Conservation (phyloP, 768 basidiomycete species). For the Stropharia rugosoannulata region DNA sequence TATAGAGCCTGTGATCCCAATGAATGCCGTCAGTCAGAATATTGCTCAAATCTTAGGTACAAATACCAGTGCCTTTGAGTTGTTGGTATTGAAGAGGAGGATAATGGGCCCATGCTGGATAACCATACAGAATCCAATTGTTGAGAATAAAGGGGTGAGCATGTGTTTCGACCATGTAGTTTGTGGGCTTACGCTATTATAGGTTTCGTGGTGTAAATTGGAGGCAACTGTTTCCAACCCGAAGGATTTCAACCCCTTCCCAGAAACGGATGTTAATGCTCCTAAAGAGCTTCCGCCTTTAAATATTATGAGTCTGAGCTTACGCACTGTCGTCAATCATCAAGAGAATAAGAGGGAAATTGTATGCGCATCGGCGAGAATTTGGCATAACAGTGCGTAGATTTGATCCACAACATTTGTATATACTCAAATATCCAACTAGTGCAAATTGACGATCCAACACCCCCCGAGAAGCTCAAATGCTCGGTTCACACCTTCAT, state of each 20-base stretch:
- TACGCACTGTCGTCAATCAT: slow-evolving; percentile 93
- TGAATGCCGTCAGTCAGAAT: slow-evolving; percentile 73
- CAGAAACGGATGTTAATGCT: slow-evolving; percentile 65
- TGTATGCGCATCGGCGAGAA: slow-evolving; percentile 79
- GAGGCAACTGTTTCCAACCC: slow-evolving; percentile 84
- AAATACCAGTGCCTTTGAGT: slow-evolving; percentile 89
- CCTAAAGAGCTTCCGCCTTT: slow-evolving; percentile 85
- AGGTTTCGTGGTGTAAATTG: slow-evolving; percentile 98
- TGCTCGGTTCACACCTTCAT: slow-evolving; percentile 87
- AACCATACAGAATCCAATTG: slow-evolving; percentile 69
- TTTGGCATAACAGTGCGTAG: slow-evolving; percentile 66
- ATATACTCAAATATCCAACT: neutral
- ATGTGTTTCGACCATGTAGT: neutral
- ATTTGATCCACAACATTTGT: neutral
- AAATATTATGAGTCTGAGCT: slow-evolving; percentile 85
- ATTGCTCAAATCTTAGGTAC: slow-evolving; percentile 90
- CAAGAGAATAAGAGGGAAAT: slow-evolving; percentile 92
- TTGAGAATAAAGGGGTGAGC: slow-evolving; percentile 80
- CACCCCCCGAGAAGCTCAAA: slow-evolving; percentile 83
- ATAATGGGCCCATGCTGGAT: slow-evolving; percentile 99
- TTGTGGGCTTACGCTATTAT: slow-evolving; percentile 3
- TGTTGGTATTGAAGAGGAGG: slow-evolving; percentile 91
- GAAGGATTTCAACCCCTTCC: slow-evolving; percentile 84
- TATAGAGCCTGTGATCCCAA: slow-evolving; percentile 73
- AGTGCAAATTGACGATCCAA: slow-evolving; percentile 91